Conservation (phyloP, 2,329 filamentous ascomycete genomes). For the Alternaria conjuncta region DNA sequence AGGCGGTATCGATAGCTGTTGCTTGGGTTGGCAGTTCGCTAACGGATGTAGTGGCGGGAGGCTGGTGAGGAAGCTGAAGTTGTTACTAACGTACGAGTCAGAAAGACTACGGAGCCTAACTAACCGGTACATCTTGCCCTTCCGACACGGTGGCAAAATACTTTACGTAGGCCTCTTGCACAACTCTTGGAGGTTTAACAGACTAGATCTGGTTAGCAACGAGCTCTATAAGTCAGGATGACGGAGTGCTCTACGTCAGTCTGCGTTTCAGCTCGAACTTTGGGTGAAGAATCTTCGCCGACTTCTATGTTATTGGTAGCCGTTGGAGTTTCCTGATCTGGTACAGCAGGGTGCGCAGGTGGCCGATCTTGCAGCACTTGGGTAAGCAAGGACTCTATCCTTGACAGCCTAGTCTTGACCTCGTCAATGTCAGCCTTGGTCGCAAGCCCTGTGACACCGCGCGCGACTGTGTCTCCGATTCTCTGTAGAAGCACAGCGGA, state of each 20-base stretch:
- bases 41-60: no score
- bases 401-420: background rate
- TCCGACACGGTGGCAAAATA: background rate
- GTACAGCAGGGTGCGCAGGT: background rate
- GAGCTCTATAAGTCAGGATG: background rate
- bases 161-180: no score
- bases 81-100: no score
- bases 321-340: background rate
- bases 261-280: background rate
- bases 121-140: background rate
- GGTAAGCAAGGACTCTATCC: background rate
- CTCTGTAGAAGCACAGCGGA: background rate
- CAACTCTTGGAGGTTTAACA: background rate
- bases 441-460: background rate
- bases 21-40: no score
- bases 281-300: background rate
- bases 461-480: background rate
- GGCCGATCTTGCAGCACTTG: fast-evolving
- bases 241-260: background rate
- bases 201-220: background rate
- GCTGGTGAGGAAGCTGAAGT: no score
- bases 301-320: no score
- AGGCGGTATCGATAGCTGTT: no score
- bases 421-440: background rate
- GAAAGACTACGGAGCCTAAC: no score